A percentile compares a stretch with the other conserved stretches of the same genome.
Conservation (phyloP, 495 filamentous ascomycete species). For the Neurospora sp. region DNA sequence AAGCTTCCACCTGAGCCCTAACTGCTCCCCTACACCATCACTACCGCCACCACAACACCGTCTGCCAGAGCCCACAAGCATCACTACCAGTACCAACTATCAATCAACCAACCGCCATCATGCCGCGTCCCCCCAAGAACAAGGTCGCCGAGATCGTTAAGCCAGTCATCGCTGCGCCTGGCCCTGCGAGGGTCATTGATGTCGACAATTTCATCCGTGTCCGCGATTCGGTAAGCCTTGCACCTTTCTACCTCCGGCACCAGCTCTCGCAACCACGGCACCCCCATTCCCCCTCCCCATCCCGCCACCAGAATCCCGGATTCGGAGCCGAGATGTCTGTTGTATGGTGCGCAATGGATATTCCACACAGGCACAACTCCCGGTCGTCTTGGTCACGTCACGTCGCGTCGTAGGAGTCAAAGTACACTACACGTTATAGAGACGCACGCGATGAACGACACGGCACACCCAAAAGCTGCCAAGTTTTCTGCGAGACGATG, state of each 20-base stretch:
- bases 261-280: conserved; percentile 2
- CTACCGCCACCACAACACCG: conserved; percentile 10
- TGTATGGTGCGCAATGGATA: not conserved
- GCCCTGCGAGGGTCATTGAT: conserved; percentile 31
- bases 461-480: not conserved
- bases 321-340: not conserved
- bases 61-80: conserved; percentile 10
- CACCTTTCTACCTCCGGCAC: conserved; percentile 6
- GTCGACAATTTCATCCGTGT: conserved; percentile 39
- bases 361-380: not conserved
- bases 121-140: conserved; percentile 30
- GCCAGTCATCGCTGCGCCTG: conserved; percentile 14
- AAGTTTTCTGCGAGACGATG: not conserved
- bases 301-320: not conserved
- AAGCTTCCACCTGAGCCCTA: not conserved
- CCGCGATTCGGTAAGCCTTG: conserved; percentile 38
- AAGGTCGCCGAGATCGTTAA: conserved; percentile 33
- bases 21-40: conserved; percentile 14
- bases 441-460: not conserved
- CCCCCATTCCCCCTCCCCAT: not conserved
- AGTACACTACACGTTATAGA: not conserved
- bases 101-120: conserved; percentile 11
- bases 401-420: not conserved
- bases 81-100: conserved; percentile 9
- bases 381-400: not conserved